phyloP scores from a whole-genome alignment of 139 green algal genomes.

The Haematococcus sp. region DNA sequence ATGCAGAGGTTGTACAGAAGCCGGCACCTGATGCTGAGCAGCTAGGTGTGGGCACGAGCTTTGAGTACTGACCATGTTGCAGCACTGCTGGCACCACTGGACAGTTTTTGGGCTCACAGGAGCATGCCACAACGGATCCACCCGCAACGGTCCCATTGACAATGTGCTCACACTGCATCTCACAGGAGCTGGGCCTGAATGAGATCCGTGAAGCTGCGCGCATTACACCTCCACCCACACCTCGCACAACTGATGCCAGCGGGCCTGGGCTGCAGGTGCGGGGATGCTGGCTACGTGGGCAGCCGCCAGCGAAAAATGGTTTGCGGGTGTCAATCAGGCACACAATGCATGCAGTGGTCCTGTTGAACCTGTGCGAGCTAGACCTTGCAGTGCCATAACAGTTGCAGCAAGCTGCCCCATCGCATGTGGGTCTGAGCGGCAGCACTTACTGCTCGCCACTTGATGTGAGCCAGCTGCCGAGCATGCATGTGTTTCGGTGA shows the following conservation, averaged over 20 bases:
- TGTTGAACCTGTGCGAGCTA: neutral
- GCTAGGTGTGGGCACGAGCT: neutral
- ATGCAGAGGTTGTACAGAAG: neutral
- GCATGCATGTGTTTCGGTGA: too few relatives aligned
- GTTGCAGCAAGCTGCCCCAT: neutral
- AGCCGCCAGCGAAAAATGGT: too few relatives aligned
- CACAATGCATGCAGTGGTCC: neutral
- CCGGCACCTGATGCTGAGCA: neutral
- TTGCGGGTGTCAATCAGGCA: too few relatives aligned
- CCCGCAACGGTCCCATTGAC: too few relatives aligned
- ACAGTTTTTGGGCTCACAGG: too few relatives aligned
- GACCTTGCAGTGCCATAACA: neutral
- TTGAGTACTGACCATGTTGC: neutral
- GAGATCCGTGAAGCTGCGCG: constrained; percentile 72
- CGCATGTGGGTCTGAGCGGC: too few relatives aligned
- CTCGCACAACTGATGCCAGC: neutral
- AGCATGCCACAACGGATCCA: too few relatives aligned
- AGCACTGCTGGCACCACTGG: too few relatives aligned
- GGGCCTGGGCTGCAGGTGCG: neutral
- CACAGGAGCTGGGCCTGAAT: constrained; percentile 91
- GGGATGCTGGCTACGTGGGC: too few relatives aligned
- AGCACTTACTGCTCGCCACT: too few relatives aligned
- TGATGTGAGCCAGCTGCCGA: too few relatives aligned
- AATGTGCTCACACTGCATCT: neutral
- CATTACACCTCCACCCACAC: constrained; percentile 14